Conservation (phyloP, 345 rosid species). For the Linum tenue region DNA sequence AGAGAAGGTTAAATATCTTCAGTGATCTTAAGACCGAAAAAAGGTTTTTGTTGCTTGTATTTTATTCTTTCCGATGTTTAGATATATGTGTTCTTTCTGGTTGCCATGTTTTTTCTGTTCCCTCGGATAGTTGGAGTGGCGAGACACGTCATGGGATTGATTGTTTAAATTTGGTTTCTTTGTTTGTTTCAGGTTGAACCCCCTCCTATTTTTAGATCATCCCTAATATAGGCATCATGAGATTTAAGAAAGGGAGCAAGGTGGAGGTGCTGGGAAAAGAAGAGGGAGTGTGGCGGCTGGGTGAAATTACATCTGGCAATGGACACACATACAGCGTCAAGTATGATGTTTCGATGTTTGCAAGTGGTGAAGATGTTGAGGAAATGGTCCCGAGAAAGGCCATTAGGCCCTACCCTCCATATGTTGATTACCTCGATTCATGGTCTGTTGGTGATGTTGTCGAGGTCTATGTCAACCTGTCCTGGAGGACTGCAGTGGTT, state of each 20-base stretch:
- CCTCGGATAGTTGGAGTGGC: too few species aligned
- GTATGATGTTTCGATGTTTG: background rate
- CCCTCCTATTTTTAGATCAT: background rate
- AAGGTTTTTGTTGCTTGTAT: too few species aligned
- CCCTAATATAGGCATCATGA: background rate
- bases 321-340: slow-evolving; percentile 9
- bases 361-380: slow-evolving; percentile 1
- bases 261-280: slow-evolving; percentile 14
- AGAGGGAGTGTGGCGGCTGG: slow-evolving; percentile 11
- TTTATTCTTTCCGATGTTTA: too few species aligned
- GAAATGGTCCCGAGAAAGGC: slow-evolving; percentile 9
- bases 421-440: background rate
- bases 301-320: slow-evolving; percentile 12
- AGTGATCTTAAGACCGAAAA: too few species aligned
- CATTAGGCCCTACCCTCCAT: slow-evolving; percentile 12
- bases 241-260: slow-evolving; percentile 16
- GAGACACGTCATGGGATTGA: too few species aligned
- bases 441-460: slow-evolving; percentile 19
- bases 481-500: slow-evolving; percentile 10
- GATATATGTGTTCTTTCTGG: too few species aligned
- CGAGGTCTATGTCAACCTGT: slow-evolving; percentile 13
- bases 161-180: background rate
- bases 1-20: too few species aligned
- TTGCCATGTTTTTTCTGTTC: too few species aligned
- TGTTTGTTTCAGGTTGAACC: slow-evolving; percentile 4